Percentiles rank a stretch among this genome's conserved stretches.
These are phyloP conservation scores for Fusarium sp. DNA, from an alignment of 2,329 filamentous ascomycete genomes.

Conservation along the genomic window DNA sequence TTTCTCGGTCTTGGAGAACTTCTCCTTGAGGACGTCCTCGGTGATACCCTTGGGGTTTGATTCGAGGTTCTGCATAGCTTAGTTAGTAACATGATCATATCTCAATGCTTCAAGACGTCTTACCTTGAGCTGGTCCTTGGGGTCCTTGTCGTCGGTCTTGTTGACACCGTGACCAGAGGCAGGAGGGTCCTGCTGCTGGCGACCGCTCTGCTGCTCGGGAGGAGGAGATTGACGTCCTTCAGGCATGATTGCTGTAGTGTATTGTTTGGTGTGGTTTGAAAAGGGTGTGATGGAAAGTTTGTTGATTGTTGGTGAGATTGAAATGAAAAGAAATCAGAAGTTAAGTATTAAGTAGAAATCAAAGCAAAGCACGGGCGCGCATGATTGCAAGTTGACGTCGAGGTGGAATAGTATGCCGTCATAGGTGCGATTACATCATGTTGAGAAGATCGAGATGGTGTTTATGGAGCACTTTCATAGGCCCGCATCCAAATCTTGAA, in stretches of 20 bases:
- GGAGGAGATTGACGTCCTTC: constrained; percentile 82
- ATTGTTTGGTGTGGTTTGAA: constrained; percentile 1
- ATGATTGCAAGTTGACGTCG: constrained; percentile 45
- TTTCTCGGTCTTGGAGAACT: constrained; percentile 64
- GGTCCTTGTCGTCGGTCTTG: constrained; percentile 58
- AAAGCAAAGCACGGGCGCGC: background rate
- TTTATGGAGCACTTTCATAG: background rate
- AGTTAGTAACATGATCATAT: constrained; percentile 1
- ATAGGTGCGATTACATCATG: constrained; percentile 46
- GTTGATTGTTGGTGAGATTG: background rate
- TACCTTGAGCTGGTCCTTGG: constrained; percentile 64
- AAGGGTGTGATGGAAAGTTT: background rate
- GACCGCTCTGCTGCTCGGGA: constrained; percentile 73
- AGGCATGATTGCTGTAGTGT: constrained; percentile 67
- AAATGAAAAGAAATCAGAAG: background rate
- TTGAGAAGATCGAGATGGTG: constrained; percentile 33
- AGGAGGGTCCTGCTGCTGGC: constrained; percentile 70
- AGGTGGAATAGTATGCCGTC: constrained; percentile 42
- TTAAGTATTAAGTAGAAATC: constrained; percentile 18
- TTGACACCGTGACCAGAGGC: constrained; percentile 68
- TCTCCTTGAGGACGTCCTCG: constrained; percentile 69
- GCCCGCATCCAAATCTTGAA: background rate
- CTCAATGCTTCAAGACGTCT: constrained; percentile 8
- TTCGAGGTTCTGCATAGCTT: constrained; percentile 58
- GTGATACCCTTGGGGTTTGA: constrained; percentile 75